Base-by-base conservation (phyloP, 768 basidiomycete genomes). In the Tulasnella sp. region DNA sequence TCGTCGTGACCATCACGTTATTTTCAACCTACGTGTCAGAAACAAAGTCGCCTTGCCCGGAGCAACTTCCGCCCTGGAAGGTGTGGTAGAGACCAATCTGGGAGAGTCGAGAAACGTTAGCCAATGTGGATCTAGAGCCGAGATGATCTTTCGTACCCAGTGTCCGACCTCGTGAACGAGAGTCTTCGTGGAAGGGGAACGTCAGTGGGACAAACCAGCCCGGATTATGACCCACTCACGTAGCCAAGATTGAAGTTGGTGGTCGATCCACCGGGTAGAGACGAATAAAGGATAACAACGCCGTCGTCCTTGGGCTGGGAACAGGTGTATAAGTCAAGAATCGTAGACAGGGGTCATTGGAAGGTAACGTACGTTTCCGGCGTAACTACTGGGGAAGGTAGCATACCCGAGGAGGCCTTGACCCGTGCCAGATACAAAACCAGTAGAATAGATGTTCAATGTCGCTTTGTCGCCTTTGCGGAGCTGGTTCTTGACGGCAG, bases 141-240 rank as follows among this genome's bases (percentile, higher is more conserved):
- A n/a, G n/a, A n/a, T n/a, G n/a, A n/a, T n/a, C n/a, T n/a, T n/a
- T n/a, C n/a, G n/a, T n/a, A n/a, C n/a, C n/a, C n/a, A n/a, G 68
- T 80, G 78, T n/a, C 78, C 77, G 46, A 72, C 74, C 65, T 81
- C 79, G 63, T 81, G 79, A 12, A 74, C 77, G 59, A 76, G 62
- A 41, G 75, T 80, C 32, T 51, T 21, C n/a, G n/a, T 11, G 12
- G 11, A 11, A 46, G 40, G 1, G 2, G 12, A 11, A 15, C 21
- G 3, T 48, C 23, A 27, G 1, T 27, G 34, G 19, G 11, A 15
- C 8, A 8, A 6, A 31, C 35, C 37, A 12, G 37, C 37, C 19
- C n/a, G n/a, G 12, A 39, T 12, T 19, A 39, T 12, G 12, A 12
- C 12, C 19, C 19, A 41, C 37, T 39, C 37, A 39, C 37, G n/a